Evolutionary conservation across 108 stramenopile genomes (phyloP).

Genomic region (Cyclotella cryptica): DNA sequence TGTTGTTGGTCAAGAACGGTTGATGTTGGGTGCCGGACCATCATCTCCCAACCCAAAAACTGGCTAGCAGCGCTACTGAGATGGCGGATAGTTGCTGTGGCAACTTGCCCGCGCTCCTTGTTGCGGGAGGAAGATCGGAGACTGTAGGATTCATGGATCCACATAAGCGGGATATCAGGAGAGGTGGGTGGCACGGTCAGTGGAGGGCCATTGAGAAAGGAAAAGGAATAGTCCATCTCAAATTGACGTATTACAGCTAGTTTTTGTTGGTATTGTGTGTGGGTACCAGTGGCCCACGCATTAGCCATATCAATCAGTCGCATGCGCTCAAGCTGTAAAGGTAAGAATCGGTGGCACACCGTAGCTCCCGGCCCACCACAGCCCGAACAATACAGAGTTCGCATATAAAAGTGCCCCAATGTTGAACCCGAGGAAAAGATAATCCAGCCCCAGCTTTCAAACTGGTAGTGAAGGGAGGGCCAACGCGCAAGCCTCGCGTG

Average conservation of each 20-base stretch:
- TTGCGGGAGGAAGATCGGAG: not conserved
- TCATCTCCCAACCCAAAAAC: conserved; percentile 1
- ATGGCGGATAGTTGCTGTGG: not conserved
- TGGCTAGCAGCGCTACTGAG: not conserved
- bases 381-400: conserved; percentile 3
- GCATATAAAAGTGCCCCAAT: conserved; percentile 15
- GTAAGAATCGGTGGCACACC: not conserved
- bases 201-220: not conserved
- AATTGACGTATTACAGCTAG: not conserved
- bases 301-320: not conserved
- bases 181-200: no score
- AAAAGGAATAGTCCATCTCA: not conserved
- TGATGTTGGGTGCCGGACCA: not conserved
- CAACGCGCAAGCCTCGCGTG: not conserved
- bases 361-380: not conserved
- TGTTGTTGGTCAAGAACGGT: not conserved
- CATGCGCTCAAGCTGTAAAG: not conserved
- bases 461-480: not conserved
- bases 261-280: not conserved
- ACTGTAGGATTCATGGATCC: conserved; percentile 7
- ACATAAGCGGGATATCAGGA: conserved; percentile 4
- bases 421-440: not conserved
- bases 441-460: not conserved
- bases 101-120: not conserved
- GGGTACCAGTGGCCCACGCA: conserved; percentile 3